A percentile compares a stretch with the other conserved stretches of the same genome.
Evolutionary conservation across 208 protist genomes (phyloP).

Genomic region (Trypanosoma rangeli): DNA sequence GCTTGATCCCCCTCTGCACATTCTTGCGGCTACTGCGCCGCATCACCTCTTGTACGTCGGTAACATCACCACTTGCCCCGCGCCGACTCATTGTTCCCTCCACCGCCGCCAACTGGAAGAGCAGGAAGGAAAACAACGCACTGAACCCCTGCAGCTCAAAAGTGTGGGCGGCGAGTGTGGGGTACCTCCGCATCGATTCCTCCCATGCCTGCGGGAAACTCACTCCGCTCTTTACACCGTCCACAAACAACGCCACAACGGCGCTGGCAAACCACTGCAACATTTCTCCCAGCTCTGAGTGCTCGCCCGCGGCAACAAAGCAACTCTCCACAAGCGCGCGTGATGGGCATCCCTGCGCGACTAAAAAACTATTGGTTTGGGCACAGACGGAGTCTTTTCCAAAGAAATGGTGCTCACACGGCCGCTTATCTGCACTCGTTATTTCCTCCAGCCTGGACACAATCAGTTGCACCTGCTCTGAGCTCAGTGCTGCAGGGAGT

Average conservation of each 20-base stretch:
- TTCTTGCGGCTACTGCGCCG: background rate
- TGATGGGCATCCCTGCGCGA: slow-evolving; percentile 36
- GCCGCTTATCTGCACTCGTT: background rate
- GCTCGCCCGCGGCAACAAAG: slow-evolving; percentile 61
- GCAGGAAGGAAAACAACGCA: slow-evolving; percentile 60
- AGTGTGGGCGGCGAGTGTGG: slow-evolving; percentile 32
- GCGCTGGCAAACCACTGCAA: slow-evolving; percentile 53
- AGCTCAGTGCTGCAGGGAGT: slow-evolving; percentile 33
- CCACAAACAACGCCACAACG: slow-evolving; percentile 50
- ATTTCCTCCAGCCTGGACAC: slow-evolving; percentile 5
- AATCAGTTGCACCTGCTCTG: slow-evolving; percentile 31
- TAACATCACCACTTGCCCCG: slow-evolving; percentile 4
- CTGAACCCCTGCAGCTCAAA: slow-evolving; percentile 82
- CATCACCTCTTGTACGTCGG: background rate
- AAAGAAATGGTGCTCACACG: slow-evolving; percentile 15
- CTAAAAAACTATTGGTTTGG: slow-evolving; percentile 9
- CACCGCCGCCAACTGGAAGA: slow-evolving; percentile 44
- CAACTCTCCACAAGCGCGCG: slow-evolving; percentile 39
- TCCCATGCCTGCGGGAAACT: slow-evolving; percentile 65
- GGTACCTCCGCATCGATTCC: slow-evolving; percentile 21
- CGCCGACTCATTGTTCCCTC: slow-evolving; percentile 17
- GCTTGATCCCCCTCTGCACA: background rate
- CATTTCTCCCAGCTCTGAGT: slow-evolving; percentile 61
- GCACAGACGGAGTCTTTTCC: slow-evolving; percentile 10
- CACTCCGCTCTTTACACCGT: slow-evolving; percentile 46